Evolutionary conservation across 306 rosid genomes (phyloP).

Genomic region (Potentilla sterilis): DNA sequence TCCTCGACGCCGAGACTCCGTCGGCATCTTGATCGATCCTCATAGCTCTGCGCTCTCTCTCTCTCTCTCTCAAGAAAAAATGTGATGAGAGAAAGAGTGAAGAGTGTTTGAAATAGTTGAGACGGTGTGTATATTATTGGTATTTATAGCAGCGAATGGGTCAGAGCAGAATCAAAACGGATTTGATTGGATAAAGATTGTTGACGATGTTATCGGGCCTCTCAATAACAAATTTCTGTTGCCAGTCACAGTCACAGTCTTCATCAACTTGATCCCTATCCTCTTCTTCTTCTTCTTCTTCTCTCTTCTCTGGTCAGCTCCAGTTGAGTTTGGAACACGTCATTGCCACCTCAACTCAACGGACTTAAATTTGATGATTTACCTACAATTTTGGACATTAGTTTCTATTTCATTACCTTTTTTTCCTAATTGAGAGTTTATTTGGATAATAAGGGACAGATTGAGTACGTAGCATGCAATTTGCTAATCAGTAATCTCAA

Average conservation of each 20-base stretch:
- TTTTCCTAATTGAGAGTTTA: too few species aligned
- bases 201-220: background rate
- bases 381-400: too few species aligned
- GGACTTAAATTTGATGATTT: too few species aligned
- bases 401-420: too few species aligned
- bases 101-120: too few species aligned
- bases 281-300: background rate
- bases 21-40: slow-evolving; percentile 62
- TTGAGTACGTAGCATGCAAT: too few species aligned
- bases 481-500: too few species aligned
- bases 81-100: background rate
- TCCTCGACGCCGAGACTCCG: slow-evolving; percentile 69
- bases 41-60: slow-evolving; percentile 33
- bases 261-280: background rate
- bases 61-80: background rate
- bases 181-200: background rate
- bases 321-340: background rate
- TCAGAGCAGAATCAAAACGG: background rate
- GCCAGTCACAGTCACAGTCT: background rate
- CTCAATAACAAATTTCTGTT: background rate
- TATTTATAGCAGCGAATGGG: background rate
- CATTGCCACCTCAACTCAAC: background rate
- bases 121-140: background rate
- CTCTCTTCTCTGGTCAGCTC: background rate
- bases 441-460: too few species aligned